Evolutionary conservation across 2,329 filamentous ascomycete species (phyloP), one percentile per base, ranked within the genome.

Genomic region (Colletotrichum acutatum): DNA sequence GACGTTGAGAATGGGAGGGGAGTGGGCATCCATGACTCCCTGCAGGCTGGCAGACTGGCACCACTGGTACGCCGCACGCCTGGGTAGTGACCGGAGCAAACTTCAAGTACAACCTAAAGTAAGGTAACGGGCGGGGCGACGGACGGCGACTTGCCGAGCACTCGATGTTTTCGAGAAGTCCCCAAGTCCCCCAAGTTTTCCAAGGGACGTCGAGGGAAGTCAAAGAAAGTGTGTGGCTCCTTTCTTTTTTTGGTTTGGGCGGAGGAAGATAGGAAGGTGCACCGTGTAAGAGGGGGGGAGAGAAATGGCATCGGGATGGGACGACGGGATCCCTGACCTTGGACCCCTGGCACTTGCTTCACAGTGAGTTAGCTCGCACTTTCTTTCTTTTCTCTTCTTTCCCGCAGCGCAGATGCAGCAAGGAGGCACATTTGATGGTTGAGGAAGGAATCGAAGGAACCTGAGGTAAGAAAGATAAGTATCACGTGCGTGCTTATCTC

Each of bases 311-410:
- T 24, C 34, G 54, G 63, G 62, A 70, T 70, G 62, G 63, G 68
- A 71, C 68, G 68, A 71, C 49, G 24, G 68, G 68, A 30, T n/a
- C 49, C 28, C 26, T 30, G 68, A 67, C 64, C 64, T 49, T 49
- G 49, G 61, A 63, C 54, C 61, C 67, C 61, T 63, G 65, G 37
- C 53, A 24, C 22, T 37, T 66, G 14, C 67, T 53, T 53, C 53
- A 32, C 60, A 26, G 60, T 32, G 16, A n/a, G 60, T 32, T 24
- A 28, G 34, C 34, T 52, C 57, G 24, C 58, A 60, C 58, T 66
- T 59, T 6, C 34, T 52, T 58, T 34, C 34, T 34, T n/a, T 58
- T 56, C 28, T 56, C 11, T 28, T 24, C 24, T 28, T 56, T 42
- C 26, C 24, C 53, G 53, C 53, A 56, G 58, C 34, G 26, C 37